These are phyloP conservation scores for Graphium sp. DNA, from an alignment of 2,329 filamentous ascomycete genomes.

Conservation along the genomic window DNA sequence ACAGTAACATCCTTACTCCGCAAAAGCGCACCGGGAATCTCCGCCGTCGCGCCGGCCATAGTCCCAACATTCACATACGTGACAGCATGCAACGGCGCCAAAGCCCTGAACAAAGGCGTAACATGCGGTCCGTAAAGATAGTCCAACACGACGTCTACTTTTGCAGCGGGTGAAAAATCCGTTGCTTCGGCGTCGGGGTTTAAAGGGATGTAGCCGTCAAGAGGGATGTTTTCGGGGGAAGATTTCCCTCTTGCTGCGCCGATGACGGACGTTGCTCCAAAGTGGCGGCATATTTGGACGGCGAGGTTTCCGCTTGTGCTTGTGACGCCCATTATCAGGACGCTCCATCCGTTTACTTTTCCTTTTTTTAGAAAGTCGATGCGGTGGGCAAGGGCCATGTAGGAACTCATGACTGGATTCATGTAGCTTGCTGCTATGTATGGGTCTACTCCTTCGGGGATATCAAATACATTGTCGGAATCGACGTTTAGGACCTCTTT, in stretches of 20 bases:
- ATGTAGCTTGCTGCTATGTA: slow-evolving; percentile 31
- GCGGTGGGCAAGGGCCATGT: slow-evolving; percentile 36
- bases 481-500: slow-evolving; percentile 30
- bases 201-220: background rate
- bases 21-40: slow-evolving; percentile 23
- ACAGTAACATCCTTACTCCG: slow-evolving; percentile 30
- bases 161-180: slow-evolving; percentile 11
- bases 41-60: slow-evolving; percentile 18
- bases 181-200: background rate
- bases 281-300: slow-evolving; percentile 23
- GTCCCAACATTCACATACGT: slow-evolving; percentile 36
- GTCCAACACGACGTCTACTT: slow-evolving; percentile 37
- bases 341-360: slow-evolving; percentile 22
- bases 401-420: slow-evolving; percentile 37
- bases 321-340: slow-evolving; percentile 34
- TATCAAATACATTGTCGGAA: slow-evolving; percentile 15
- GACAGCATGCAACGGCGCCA: slow-evolving; percentile 22
- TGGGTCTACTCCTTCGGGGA: slow-evolving; percentile 27
- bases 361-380: slow-evolving; percentile 8
- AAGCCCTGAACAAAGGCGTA: slow-evolving; percentile 19
- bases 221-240: slow-evolving; percentile 20
- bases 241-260: slow-evolving; percentile 30
- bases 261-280: slow-evolving; percentile 31
- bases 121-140: slow-evolving; percentile 35
- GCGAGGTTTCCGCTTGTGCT: slow-evolving; percentile 33